Conservation (phyloP, 169 alveolate genomes). For the Besnoitia besnoiti region DNA sequence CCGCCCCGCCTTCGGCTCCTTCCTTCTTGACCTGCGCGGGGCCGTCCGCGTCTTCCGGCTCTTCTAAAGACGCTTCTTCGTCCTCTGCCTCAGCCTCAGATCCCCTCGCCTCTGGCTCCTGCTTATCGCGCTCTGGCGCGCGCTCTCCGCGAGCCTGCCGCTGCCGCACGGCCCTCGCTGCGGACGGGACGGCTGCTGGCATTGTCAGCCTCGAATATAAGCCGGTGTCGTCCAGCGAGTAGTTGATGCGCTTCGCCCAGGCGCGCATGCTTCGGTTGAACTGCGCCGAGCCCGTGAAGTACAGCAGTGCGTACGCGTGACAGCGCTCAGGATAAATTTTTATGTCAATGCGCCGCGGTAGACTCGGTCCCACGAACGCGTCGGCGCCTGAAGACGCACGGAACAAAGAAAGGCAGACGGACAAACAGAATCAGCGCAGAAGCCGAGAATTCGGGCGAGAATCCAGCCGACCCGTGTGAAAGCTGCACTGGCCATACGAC, state of each 20-base stretch:
- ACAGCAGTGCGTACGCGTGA: conserved; percentile 84
- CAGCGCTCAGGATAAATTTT: conserved; percentile 81
- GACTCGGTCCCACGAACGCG: conserved; percentile 1
- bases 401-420: neutral
- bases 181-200: neutral
- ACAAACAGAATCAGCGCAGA: neutral
- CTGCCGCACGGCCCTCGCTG: neutral
- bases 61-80: too few relatives aligned
- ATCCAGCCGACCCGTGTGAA: too few relatives aligned
- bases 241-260: conserved; percentile 81
- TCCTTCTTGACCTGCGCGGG: too few relatives aligned
- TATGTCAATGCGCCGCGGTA: conserved; percentile 84
- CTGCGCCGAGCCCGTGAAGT: conserved; percentile 88
- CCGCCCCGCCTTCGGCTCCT: too few relatives aligned
- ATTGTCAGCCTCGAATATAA: conserved; percentile 62
- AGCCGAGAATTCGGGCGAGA: too few relatives aligned
- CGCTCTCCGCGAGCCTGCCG: neutral
- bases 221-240: conserved; percentile 84
- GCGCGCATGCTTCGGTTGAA: conserved; percentile 84
- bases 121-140: neutral
- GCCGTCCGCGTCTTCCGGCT: neutral
- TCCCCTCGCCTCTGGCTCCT: too few relatives aligned
- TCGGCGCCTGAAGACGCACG: neutral
- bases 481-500: too few relatives aligned
- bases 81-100: too few relatives aligned